Percentiles rank a stretch among this genome's conserved stretches.
phyloP scores from a whole-genome alignment of 2,329 filamentous ascomycete species.

The Phaeosphaeria sp. region DNA sequence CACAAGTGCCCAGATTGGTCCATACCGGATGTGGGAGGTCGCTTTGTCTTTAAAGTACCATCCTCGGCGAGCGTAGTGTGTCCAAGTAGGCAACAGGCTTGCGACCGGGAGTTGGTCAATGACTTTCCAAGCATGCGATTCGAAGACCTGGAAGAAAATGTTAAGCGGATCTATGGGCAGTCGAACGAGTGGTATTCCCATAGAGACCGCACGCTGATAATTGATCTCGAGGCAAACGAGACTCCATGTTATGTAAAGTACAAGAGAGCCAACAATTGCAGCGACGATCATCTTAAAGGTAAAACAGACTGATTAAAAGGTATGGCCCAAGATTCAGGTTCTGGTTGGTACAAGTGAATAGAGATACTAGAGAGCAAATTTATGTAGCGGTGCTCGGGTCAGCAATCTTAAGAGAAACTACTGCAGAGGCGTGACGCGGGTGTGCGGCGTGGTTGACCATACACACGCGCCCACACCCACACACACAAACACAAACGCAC shows the following conservation, averaged over 20 bases:
- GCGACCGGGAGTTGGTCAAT: conserved; percentile 8
- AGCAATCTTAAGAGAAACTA: no score
- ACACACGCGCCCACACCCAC: no score
- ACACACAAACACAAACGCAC: no score
- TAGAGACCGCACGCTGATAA: conserved; percentile 8
- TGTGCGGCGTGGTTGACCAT: no score
- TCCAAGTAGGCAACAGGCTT: neutral
- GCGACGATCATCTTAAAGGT: neutral
- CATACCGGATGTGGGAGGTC: neutral
- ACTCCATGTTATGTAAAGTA: conserved; percentile 7
- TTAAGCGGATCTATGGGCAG: conserved; percentile 17
- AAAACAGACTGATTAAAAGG: no score
- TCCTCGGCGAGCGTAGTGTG: conserved; percentile 1
- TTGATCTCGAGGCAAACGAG: conserved; percentile 13
- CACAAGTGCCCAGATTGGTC: conserved; percentile 6
- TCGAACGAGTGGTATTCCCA: conserved; percentile 16
- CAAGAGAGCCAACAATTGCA: neutral
- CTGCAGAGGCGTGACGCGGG: no score
- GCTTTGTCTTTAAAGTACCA: conserved; percentile 11
- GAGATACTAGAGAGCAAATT: no score
- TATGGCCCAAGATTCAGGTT: no score
- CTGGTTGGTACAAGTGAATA: no score
- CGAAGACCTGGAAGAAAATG: conserved; percentile 14
- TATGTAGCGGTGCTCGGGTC: no score
- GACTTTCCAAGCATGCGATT: conserved; percentile 9